Conservation (phyloP, 2,329 filamentous ascomycete species). For the Aspergillus pseudoglaucus region DNA sequence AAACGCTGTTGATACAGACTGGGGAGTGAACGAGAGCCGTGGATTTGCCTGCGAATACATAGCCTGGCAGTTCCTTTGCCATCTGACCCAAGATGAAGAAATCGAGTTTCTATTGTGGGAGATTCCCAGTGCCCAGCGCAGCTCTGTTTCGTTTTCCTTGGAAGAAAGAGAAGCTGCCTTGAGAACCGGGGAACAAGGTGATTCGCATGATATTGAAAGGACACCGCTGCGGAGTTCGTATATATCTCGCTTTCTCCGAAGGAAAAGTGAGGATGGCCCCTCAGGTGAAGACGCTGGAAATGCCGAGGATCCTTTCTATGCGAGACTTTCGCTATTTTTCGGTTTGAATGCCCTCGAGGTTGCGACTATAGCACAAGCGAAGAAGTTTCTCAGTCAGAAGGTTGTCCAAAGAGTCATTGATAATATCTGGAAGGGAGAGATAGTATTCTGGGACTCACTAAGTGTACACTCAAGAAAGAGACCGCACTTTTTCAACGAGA, state of each 20-base stretch:
- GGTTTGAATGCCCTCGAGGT: slow-evolving; percentile 83
- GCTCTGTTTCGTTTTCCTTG: slow-evolving; percentile 12
- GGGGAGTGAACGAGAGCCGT: slow-evolving; percentile 50
- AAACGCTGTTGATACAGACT: slow-evolving; percentile 46
- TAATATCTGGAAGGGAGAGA: slow-evolving; percentile 78
- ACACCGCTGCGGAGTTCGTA: slow-evolving; percentile 22
- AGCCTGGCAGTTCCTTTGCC: slow-evolving; percentile 56
- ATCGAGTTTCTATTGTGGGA: slow-evolving; percentile 54
- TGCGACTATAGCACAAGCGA: slow-evolving; percentile 71
- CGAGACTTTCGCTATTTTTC: slow-evolving; percentile 63
- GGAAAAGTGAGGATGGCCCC: slow-evolving; percentile 24
- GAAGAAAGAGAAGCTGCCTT: slow-evolving; percentile 16
- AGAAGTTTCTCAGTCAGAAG: slow-evolving; percentile 74
- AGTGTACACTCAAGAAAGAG: slow-evolving; percentile 66
- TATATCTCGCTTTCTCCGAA: slow-evolving; percentile 21
- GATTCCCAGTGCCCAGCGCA: slow-evolving; percentile 26
- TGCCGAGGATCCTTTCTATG: slow-evolving; percentile 40
- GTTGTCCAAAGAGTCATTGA: slow-evolving; percentile 78
- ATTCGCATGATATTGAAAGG: slow-evolving; percentile 15
- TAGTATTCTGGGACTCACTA: slow-evolving; percentile 80
- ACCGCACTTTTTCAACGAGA: slow-evolving; percentile 66
- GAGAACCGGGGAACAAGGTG: slow-evolving; percentile 2
- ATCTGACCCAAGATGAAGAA: slow-evolving; percentile 49
- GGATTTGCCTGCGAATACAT: slow-evolving; percentile 56
- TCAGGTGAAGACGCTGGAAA: slow-evolving; percentile 10